Conservation (phyloP, 352 stramenopile genomes). For the Elongisporangium senticosum region DNA sequence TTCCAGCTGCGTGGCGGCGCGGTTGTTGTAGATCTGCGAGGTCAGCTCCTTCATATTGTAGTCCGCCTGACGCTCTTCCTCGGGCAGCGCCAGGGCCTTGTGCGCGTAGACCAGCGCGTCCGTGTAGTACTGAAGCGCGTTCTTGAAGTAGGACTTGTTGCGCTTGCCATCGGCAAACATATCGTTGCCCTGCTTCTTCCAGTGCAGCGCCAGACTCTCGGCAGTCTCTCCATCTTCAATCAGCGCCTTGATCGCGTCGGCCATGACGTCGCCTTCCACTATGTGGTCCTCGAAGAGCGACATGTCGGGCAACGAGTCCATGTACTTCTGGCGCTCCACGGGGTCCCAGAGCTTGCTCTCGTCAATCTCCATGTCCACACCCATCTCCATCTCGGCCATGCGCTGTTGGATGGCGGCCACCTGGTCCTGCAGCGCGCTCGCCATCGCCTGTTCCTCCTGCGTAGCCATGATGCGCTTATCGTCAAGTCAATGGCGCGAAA, state of each 20-base stretch:
- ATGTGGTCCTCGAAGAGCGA: slow-evolving; percentile 86
- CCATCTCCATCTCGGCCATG: slow-evolving; percentile 17
- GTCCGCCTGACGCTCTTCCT: slow-evolving; percentile 46
- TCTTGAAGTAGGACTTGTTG: slow-evolving; percentile 64
- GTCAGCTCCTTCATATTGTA: slow-evolving; percentile 72
- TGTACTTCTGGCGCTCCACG: slow-evolving; percentile 74
- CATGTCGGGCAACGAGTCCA: slow-evolving; percentile 83
- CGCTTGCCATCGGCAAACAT: slow-evolving; percentile 76
- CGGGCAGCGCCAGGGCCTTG: slow-evolving; percentile 64
- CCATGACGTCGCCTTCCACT: slow-evolving; percentile 83
- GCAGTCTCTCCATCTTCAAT: slow-evolving; percentile 84
- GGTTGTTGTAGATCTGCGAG: slow-evolving; percentile 76
- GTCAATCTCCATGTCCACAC: slow-evolving; percentile 83
- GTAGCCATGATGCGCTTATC: neutral
- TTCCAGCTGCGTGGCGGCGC: slow-evolving; percentile 73
- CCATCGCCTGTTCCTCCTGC: neutral
- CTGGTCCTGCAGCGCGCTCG: neutral
- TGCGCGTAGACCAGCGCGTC: slow-evolving; percentile 71
- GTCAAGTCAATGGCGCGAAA: neutral
- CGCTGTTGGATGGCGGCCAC: neutral
- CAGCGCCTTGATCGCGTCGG: slow-evolving; percentile 79
- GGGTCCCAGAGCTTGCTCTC: slow-evolving; percentile 84
- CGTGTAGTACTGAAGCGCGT: slow-evolving; percentile 76
- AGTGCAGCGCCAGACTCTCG: slow-evolving; percentile 80
- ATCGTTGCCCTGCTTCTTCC: slow-evolving; percentile 88